Evolutionary conservation across 192 early-diverging fungal genomes (phyloP), one percentile per base, ranked within the genome.

Genomic region (Backusella sp.): DNA sequence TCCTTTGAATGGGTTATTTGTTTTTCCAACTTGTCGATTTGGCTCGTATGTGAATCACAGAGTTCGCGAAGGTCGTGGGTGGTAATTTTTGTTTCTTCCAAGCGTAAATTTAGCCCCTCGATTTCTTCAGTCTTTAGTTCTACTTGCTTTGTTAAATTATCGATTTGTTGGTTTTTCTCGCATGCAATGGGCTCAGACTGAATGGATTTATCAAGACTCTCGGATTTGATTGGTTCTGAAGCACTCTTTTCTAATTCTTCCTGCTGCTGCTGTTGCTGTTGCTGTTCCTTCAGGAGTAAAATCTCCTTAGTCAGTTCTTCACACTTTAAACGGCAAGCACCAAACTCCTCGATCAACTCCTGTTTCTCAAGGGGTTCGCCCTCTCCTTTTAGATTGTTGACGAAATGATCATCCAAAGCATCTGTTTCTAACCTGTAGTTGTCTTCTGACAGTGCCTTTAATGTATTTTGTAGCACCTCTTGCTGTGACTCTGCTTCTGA

Each of bases 401-500:
- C 26, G 28, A 26, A 62, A 28, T 11, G 56, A 62, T 62, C 26
- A 62, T 62, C 19, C 15, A 49, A 23, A 62, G 3, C 56, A 62
- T 23, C 26, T 49, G 46, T n/a, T 62, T 62, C 56, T 14, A 28
- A 26, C 56, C 9, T 62, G 23, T 14, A 62, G 56, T 4, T 28
- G 12, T 62, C 56, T 62, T 62, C 23, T 62, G 56, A 28, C 56
- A 62, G 21, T 28, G 56, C 7, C 1, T 26, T 62, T 62, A 62
- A 28, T 62, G 23, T 14, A 62, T 26, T 62, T 62, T 62, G 56
- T 28, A 62, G 26, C 12, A 26, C 3, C 56, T 62, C 56, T 62
- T 62, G 56, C 3, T 62, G 56, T 23, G 59, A 65, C 44, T 78
- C 70, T 7, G 76, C 14, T 26, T 26, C 30, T n/a, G 72, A 32